Evolutionary conservation across 2,329 filamentous ascomycete genomes (phyloP).

Genomic region (Colletotrichum paranaense): DNA sequence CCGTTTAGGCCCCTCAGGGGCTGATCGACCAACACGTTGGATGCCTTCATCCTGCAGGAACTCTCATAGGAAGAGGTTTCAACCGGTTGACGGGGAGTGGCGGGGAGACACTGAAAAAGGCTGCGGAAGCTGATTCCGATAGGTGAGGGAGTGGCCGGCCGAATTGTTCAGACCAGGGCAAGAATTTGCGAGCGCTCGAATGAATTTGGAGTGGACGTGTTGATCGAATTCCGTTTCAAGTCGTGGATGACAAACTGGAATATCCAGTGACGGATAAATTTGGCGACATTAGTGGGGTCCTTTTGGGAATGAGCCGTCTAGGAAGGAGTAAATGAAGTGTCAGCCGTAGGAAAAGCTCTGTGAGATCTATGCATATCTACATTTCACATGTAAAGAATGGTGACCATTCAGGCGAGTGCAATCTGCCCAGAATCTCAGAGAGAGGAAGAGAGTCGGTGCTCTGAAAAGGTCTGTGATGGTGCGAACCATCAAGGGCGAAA

Average conservation of each 20-base stretch:
- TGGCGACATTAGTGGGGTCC: neutral
- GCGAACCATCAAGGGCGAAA: neutral
- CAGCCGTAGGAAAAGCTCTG: neutral
- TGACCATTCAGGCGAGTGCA: neutral
- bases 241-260: neutral
- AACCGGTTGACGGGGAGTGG: slow-evolving; percentile 2
- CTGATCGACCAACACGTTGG: slow-evolving; percentile 8
- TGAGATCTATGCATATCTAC: neutral
- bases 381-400: neutral
- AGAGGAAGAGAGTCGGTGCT: neutral
- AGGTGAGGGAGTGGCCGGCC: neutral
- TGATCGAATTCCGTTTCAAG: neutral
- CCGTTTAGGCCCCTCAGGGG: neutral
- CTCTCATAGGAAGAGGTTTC: slow-evolving; percentile 25
- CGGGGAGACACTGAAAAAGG: neutral
- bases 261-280: neutral
- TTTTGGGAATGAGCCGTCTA: neutral
- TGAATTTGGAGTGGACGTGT: neutral
- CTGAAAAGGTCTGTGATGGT: slow-evolving; percentile 8
- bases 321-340: neutral
- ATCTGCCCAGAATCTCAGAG: neutral
- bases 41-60: slow-evolving; percentile 20
- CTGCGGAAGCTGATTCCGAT: neutral
- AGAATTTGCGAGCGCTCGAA: neutral
- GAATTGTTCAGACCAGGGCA: neutral